These are phyloP conservation scores for Rhizophora mangle DNA, from an alignment of 345 rosid species.

Conservation along the genomic window DNA sequence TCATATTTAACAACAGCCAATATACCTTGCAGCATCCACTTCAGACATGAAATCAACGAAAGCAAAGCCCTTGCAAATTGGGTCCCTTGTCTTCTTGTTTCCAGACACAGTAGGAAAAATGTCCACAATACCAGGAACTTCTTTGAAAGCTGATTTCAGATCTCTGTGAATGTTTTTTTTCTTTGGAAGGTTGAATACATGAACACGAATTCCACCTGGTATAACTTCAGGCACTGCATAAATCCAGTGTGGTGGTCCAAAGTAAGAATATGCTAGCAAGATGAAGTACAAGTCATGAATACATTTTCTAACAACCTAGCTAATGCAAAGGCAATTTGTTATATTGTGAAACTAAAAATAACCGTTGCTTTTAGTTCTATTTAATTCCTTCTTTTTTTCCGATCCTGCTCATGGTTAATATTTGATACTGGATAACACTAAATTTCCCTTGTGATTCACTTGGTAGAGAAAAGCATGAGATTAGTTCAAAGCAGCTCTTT, in stretches of 20 bases:
- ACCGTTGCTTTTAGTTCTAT: too few species aligned
- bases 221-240: slow-evolving; percentile 41
- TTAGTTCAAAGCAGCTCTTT: too few species aligned
- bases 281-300: not conserved
- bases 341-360: too few species aligned
- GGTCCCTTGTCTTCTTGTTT: slow-evolving; percentile 84
- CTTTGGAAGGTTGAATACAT: slow-evolving; percentile 71
- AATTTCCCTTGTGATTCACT: too few species aligned
- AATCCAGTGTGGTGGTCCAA: slow-evolving; percentile 9
- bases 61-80: slow-evolving; percentile 77
- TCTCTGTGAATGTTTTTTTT: slow-evolving; percentile 87
- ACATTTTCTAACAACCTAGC: not conserved
- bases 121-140: slow-evolving; percentile 50
- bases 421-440: too few species aligned
- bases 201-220: slow-evolving; percentile 54
- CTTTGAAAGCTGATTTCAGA: slow-evolving; percentile 65
- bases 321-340: too few species aligned
- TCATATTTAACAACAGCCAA: not conserved
- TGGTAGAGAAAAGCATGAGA: too few species aligned
- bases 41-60: slow-evolving; percentile 65
- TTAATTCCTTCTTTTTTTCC: too few species aligned
- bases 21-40: slow-evolving; percentile 65
- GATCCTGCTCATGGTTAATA: too few species aligned
- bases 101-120: slow-evolving; percentile 77
- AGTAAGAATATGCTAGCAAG: slow-evolving; percentile 17